phyloP scores from a whole-genome alignment of 2,329 filamentous ascomycete species.

The Claviceps sp. region DNA sequence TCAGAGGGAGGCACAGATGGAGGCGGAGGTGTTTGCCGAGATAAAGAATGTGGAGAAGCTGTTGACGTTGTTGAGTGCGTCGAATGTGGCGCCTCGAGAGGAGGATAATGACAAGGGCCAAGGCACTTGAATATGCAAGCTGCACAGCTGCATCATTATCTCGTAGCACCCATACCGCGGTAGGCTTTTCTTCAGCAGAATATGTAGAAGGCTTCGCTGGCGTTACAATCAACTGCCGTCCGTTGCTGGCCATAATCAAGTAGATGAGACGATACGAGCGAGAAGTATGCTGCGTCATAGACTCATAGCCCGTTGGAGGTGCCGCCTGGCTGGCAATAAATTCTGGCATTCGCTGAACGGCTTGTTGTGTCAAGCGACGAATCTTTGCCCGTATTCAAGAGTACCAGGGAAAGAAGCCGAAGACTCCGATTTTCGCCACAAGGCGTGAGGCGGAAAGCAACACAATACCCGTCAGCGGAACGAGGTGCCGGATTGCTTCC shows the following conservation, averaged over 20 bases:
- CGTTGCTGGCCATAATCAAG: no score
- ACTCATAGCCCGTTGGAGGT: no score
- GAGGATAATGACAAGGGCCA: constrained; percentile 88
- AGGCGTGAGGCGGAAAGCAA: background rate
- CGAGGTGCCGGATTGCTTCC: background rate
- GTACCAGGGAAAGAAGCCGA: no score
- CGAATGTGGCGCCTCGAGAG: constrained; percentile 62
- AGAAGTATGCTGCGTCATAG: no score
- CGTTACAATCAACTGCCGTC: no score
- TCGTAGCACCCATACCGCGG: background rate
- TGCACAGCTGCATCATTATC: background rate
- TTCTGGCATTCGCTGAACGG: no score
- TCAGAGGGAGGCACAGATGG: constrained; percentile 92
- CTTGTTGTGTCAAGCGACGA: no score
- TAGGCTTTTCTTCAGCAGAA: background rate
- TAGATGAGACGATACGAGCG: no score
- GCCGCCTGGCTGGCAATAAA: no score
- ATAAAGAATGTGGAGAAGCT: constrained; percentile 56
- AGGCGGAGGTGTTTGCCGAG: constrained; percentile 54
- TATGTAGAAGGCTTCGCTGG: no score
- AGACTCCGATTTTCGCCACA: background rate
- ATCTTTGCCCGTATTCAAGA: no score
- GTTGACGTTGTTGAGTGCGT: constrained; percentile 80
- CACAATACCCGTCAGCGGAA: background rate
- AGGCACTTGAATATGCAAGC: background rate